Evolutionary conservation across 257 asterid species (phyloP), one percentile per base, ranked within the genome.

Genomic region (Cruciata laevipes): DNA sequence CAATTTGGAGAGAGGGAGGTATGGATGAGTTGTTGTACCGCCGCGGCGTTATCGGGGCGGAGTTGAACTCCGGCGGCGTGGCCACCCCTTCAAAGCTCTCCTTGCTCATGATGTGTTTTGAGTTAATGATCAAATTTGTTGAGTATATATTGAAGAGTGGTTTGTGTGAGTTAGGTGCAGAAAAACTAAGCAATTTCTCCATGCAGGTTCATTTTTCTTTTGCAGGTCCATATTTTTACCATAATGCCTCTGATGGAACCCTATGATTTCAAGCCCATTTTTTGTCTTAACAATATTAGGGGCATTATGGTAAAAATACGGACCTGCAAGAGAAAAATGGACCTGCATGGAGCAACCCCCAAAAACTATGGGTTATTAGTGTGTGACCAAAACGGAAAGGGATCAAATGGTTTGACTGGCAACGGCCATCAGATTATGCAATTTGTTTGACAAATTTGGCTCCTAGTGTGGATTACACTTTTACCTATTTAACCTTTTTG

Each of bases 31-130:
- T 14, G 1, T 56, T 65, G 18, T 78, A 71, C 12, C 4, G 60
- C 66, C 80, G 77, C 3, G 90, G 90, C 38, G 90, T 83, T 69
- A 77, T 69, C 30, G 95, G 87, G 42, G 78, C 79, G 0, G 89
- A 80, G 69, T 56, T 56, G 31, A 24, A 56, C 60, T 66, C 18
- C 70, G 21, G 65, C 38, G 21, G 60, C 40, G 65, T 70, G 73
- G 21, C 51, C 30, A 42, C 68, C 38, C 59, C 64, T 33, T 68
- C 61, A 5, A 71, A 5, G 68, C 24, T 70, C 6, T 76, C 71
- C 42, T 66, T 60, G 42, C 76, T 75, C 75, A 59, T 69, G n/a
- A 6, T 1, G n/a, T 47, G 14, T 6, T n/a, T 31, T 17, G 44
- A 16, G 17, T 32, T 35, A 9, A n/a, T n/a, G n/a, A 58, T 56